Evolutionary conservation across 2,329 filamentous ascomycete species (phyloP), one percentile per base, ranked within the genome.

Genomic region (Corinectria fuckeliana): DNA sequence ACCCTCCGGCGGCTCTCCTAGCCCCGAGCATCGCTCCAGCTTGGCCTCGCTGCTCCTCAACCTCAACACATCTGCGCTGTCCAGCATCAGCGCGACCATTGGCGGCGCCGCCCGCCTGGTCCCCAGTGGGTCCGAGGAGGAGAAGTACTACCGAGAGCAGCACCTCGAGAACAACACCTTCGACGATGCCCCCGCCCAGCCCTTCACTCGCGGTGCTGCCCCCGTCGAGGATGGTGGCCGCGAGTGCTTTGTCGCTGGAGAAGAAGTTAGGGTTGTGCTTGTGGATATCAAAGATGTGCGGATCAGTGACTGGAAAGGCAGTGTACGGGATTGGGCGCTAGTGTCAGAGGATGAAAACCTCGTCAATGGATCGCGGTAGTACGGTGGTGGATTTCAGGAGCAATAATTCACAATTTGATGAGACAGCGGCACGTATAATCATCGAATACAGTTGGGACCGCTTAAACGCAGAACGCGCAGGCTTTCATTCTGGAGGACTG

Each of bases 131-230:
- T 91, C 89, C 2, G 90, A 92, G 14, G 91, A 97, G 74, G 95
- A 98, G 77, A 80, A 78, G 50, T 98, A 89, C 83, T 97, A 91
- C 75, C 90, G 90, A 70, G 86, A 90, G 64, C 84, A 87, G 70
- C 95, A 99, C 80, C 78, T 97, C 65, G 92, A 92, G 70, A 96
- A 97, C 77, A 97, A 98, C 75, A 96, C 92, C 0, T 96, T 96
- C 70, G 88, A 88, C 42, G 84, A 87, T 60, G 81, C 82, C 61
- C 47, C 70, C 16, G 61, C 71, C 28, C 66, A 71, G 14, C 75
- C 68, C 58, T 77, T 69, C 57, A 79, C 68, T 26, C 62, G 61
- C 50, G 62, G 64, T 25, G 66, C 62, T 49, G 81, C 80, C 48
- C 74, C 78, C 72, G 76, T 69, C 11, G 77, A 79, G 41, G 84